Base-by-base conservation (phyloP, 2,329 filamentous ascomycete species). In the Emericellopsis cladophorae region DNA sequence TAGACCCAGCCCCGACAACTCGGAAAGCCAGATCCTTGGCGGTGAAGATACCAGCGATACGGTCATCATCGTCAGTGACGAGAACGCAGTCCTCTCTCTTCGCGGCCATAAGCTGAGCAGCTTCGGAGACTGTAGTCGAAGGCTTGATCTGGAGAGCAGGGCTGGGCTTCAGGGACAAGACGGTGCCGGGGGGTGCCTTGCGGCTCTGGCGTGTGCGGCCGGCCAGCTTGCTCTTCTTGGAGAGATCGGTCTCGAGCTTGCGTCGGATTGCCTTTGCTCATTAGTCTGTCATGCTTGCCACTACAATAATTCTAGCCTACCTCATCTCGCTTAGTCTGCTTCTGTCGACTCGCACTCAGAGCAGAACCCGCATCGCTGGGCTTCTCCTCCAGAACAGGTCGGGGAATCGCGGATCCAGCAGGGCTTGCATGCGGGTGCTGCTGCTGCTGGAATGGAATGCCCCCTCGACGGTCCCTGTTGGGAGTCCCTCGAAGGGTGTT, bases 21-120 rank as follows among this genome's bases (percentile, higher is more conserved):
- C 92, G 81, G 70, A 96, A 98, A 15, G 92, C 92, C 57, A 98
- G 72, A 69, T 98, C 92, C 70, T 98, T 98, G 50, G 92, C 92
- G 1, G 92, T 98, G 62, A 98, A 98, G 60, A 98, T 98, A 66
- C 92, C 92, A 36, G 92, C 86, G 64, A 98, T 98, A 37, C 92
- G 79, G 56, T 98, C 92, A 62, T 98, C 89, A 49, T 96, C 90
- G 60, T 98, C 92, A 34, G 92, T 98, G 21, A 98, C 92, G 45
- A 98, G 68, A 32, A 98, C 92, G 55, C 92, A 98, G 61, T 98
- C 92, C 63, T 98, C 92, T 53, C 92, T 77, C 74, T 98, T 98
- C 39, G 92, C 92, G 42, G 92, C 92, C 92, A 98, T 98, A 56
- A 98, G 71, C 69, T 98, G 92, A 33, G 92, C 92, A 38, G 92